Evolutionary conservation across 202 grass and related monocot species (phyloP).

Genomic region (Carex sylvatica): DNA sequence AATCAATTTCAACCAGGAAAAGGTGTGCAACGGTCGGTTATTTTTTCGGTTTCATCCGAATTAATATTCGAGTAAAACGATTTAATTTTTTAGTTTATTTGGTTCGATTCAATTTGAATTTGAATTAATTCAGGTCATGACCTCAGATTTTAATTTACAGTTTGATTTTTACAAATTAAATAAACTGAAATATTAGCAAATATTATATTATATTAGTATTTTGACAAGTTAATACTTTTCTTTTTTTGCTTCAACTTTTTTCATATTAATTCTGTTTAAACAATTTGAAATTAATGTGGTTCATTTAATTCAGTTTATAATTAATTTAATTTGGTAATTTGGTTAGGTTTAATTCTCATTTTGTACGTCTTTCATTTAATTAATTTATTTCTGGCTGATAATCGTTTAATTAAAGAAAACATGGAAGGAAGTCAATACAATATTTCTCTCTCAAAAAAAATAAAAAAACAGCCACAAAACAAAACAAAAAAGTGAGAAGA

Average conservation of each 20-base stretch:
- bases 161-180: background rate
- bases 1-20: background rate
- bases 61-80: background rate
- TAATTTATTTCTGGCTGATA: background rate
- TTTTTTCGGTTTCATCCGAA: background rate
- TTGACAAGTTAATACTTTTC: no score
- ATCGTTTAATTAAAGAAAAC: background rate
- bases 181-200: background rate
- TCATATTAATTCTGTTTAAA: no score
- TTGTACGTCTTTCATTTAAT: background rate
- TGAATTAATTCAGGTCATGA: background rate
- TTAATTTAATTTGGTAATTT: background rate
- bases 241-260: no score
- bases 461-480: background rate
- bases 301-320: background rate
- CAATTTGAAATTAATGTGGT: background rate
- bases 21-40: no score
- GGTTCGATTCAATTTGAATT: background rate
- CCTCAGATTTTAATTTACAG: no score
- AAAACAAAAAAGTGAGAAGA: no score
- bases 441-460: background rate
- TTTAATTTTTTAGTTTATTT: background rate
- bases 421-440: background rate
- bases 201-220: no score
- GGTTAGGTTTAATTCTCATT: background rate